A percentile compares a stretch with the other conserved stretches of the same genome.
These are phyloP conservation scores for Drechslera avenae DNA, from an alignment of 2,329 filamentous ascomycete genomes.

Conservation along the genomic window DNA sequence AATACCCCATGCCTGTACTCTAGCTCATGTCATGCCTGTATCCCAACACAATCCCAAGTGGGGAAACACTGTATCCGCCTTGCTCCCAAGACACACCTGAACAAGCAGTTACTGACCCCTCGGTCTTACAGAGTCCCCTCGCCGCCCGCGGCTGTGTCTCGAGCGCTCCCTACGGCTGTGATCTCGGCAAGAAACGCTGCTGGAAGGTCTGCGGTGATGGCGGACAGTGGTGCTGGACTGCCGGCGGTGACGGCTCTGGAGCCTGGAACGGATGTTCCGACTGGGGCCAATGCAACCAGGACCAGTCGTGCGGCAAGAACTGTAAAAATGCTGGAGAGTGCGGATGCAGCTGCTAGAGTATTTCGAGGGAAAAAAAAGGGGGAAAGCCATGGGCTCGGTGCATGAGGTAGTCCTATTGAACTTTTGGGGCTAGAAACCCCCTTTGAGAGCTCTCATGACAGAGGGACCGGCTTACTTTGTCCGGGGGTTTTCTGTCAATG, in stretches of 20 bases:
- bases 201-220: conserved; percentile 2
- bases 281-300: neutral
- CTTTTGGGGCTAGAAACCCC: no score
- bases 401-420: no score
- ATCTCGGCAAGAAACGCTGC: conserved; percentile 1
- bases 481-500: no score
- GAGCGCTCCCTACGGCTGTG: neutral
- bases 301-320: neutral
- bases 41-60: no score
- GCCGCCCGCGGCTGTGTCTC: neutral
- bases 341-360: neutral
- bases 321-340: neutral
- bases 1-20: no score
- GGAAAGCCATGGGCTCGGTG: no score
- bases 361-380: no score
- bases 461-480: no score
- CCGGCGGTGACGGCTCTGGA: neutral
- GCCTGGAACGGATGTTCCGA: neutral
- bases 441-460: no score
- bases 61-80: no score
- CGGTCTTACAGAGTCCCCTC: neutral
- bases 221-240: conserved; percentile 5
- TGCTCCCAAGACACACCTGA: neutral
- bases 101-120: neutral
- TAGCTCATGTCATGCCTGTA: no score